phyloP scores from a whole-genome alignment of 2,329 filamentous ascomycete species.

The Verruconis gallopava region DNA sequence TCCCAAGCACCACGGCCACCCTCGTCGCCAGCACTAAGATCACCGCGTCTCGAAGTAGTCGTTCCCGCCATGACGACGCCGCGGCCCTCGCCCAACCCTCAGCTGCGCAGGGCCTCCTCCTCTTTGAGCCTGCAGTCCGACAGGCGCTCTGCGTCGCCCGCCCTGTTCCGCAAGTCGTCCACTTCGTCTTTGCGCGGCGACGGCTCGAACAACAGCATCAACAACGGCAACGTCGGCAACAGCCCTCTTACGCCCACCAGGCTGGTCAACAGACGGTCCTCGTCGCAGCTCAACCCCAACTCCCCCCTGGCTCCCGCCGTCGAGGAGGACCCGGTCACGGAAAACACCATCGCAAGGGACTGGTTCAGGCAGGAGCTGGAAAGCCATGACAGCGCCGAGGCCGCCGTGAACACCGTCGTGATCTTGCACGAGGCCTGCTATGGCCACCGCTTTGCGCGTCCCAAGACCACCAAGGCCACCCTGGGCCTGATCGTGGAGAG shows the following conservation, averaged over 20 bases:
- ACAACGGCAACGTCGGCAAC: background rate
- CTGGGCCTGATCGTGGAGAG: slow-evolving; percentile 81
- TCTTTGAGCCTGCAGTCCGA: slow-evolving; percentile 6
- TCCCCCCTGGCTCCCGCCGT: slow-evolving; percentile 2
- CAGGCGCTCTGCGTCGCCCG: slow-evolving; percentile 7
- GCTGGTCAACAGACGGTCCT: slow-evolving; percentile 1
- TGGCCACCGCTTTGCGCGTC: slow-evolving; percentile 79
- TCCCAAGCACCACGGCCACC: background rate
- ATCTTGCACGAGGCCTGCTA: slow-evolving; percentile 91
- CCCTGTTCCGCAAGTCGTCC: slow-evolving; percentile 7
- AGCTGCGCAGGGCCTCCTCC: slow-evolving; percentile 2
- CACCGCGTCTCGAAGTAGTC: background rate
- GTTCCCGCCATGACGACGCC: background rate
- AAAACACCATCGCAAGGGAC: slow-evolving; percentile 5
- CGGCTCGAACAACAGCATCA: background rate
- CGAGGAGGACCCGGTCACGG: slow-evolving; percentile 4
- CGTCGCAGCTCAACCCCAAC: background rate
- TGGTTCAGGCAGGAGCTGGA: slow-evolving; percentile 8
- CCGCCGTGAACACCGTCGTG: slow-evolving; percentile 39
- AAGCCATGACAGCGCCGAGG: background rate
- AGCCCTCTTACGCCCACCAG: background rate
- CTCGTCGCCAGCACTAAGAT: background rate
- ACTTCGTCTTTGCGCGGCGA: slow-evolving; percentile 6
- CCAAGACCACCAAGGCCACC: slow-evolving; percentile 57
- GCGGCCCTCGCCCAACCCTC: slow-evolving; percentile 5